Evolutionary conservation across 768 basidiomycete genomes (phyloP).

Genomic region (Suillus decipiens): DNA sequence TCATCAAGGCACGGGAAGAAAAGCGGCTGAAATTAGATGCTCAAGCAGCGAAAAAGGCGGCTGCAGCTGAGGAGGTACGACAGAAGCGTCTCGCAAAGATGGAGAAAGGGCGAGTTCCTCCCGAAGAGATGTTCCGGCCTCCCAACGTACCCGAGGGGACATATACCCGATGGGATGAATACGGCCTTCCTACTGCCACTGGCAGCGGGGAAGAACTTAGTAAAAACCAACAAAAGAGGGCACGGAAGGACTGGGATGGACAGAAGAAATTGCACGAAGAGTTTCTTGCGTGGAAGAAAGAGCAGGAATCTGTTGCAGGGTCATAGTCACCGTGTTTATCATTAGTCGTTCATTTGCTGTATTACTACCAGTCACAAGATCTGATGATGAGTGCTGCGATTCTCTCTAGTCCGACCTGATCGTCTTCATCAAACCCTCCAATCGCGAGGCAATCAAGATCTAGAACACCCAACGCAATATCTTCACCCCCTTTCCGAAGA

Average conservation of each 20-base stretch:
- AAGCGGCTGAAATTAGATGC: slow-evolving; percentile 75
- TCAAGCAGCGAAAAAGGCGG: slow-evolving; percentile 80
- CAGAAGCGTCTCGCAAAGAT: slow-evolving; percentile 74
- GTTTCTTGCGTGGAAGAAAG: slow-evolving; percentile 55
- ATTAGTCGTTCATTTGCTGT: slow-evolving; percentile 17
- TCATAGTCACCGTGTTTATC: slow-evolving; percentile 1
- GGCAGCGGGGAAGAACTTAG: slow-evolving; percentile 81
- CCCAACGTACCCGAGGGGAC: slow-evolving; percentile 70
- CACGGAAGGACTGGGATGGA: slow-evolving; percentile 65
- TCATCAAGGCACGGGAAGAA: slow-evolving; percentile 86
- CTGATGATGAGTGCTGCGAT: slow-evolving; percentile 67
- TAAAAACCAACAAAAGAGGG: slow-evolving; percentile 78
- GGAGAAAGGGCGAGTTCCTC: slow-evolving; percentile 80
- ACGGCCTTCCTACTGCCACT: slow-evolving; percentile 85
- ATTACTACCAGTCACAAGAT: slow-evolving; percentile 62
- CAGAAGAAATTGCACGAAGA: slow-evolving; percentile 85
- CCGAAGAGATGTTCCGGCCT: slow-evolving; percentile 81
- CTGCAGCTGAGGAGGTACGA: slow-evolving; percentile 60
- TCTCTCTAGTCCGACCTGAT: slow-evolving; percentile 72
- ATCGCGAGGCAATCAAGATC: slow-evolving; percentile 84
- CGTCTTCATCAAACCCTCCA: slow-evolving; percentile 74
- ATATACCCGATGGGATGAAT: slow-evolving; percentile 85
- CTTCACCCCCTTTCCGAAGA: slow-evolving; percentile 31
- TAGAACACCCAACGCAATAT: slow-evolving; percentile 56
- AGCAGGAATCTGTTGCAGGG: slow-evolving; percentile 13